phyloP scores from a whole-genome alignment of 164 flowering plant species.

The Magnolia officinalis region DNA sequence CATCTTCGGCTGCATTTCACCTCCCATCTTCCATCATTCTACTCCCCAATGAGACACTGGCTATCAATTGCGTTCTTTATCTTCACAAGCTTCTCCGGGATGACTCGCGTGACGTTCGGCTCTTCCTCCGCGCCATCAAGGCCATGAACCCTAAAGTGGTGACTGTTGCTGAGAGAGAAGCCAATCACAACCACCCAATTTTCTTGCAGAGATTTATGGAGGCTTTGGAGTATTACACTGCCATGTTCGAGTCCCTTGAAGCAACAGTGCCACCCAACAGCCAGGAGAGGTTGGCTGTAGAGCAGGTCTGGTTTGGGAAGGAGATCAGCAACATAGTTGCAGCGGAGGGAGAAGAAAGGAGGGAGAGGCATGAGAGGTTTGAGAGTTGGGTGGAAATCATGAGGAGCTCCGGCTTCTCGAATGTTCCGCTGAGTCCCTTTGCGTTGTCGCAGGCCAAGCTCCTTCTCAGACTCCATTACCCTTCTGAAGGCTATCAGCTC shows the following conservation, averaged over 20 bases:
- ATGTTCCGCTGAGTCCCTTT: constrained; percentile 60
- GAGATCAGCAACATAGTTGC: constrained; percentile 69
- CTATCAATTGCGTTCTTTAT: constrained; percentile 64
- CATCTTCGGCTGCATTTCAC: constrained; percentile 13
- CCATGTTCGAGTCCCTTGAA: constrained; percentile 78
- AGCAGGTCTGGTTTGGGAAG: constrained; percentile 72
- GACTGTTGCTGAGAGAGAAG: constrained; percentile 77
- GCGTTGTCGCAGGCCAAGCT: constrained; percentile 89
- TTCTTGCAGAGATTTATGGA: constrained; percentile 61
- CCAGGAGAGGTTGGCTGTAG: constrained; percentile 68
- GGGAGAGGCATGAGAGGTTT: constrained; percentile 60
- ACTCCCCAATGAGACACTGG: constrained; percentile 59
- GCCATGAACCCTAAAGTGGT: constrained; percentile 68
- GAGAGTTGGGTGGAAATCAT: constrained; percentile 72
- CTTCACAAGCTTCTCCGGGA: constrained; percentile 61
- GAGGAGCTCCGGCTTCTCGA: constrained; percentile 53
- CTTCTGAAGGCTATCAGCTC: constrained; percentile 86
- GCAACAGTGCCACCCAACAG: constrained; percentile 84
- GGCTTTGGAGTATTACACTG: constrained; percentile 72
- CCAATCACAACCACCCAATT: constrained; percentile 56
- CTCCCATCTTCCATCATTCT: constrained; percentile 25
- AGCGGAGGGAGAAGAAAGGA: constrained; percentile 51
- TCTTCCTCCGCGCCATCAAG: constrained; percentile 57
- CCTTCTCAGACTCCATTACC: constrained; percentile 81
- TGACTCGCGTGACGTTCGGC: constrained; percentile 21